Evolutionary conservation across 2,329 filamentous ascomycete genomes (phyloP).

Genomic region (Alternaria sp.): DNA sequence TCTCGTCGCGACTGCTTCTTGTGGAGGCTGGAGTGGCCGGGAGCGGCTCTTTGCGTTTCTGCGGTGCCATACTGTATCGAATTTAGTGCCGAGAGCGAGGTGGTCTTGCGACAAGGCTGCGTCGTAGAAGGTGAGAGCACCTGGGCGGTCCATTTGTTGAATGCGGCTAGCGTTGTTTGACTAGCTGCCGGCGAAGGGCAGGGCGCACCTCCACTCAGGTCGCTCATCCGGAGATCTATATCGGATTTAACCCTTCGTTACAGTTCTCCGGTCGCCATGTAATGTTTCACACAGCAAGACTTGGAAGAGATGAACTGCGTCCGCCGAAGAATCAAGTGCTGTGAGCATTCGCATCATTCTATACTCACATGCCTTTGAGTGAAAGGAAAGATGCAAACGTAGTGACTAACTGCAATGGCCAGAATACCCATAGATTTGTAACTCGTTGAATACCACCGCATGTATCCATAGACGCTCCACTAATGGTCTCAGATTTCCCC

Average conservation of each 20-base stretch:
- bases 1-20: not conserved
- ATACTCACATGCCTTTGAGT: not conserved
- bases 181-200: not conserved
- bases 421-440: not conserved
- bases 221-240: not conserved
- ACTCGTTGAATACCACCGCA: not conserved
- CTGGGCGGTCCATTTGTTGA: not conserved
- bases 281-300: not conserved
- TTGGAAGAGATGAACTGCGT: not conserved
- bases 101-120: not conserved
- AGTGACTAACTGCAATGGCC: not conserved
- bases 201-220: not conserved
- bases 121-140: not conserved
- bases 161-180: not conserved
- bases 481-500: not conserved
- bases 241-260: not conserved
- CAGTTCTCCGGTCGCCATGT: not conserved
- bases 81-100: not conserved
- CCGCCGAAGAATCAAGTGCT: not conserved
- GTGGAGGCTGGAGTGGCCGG: fast-evolving
- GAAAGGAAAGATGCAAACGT: not conserved
- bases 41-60: fast-evolving
- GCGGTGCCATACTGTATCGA: too few species aligned
- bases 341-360: not conserved
- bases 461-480: not conserved